A percentile compares a stretch with the other conserved stretches of the same genome.
These are phyloP conservation scores for Candida loeiensis DNA, from an alignment of 805 yeast species.

Conservation along the genomic window DNA sequence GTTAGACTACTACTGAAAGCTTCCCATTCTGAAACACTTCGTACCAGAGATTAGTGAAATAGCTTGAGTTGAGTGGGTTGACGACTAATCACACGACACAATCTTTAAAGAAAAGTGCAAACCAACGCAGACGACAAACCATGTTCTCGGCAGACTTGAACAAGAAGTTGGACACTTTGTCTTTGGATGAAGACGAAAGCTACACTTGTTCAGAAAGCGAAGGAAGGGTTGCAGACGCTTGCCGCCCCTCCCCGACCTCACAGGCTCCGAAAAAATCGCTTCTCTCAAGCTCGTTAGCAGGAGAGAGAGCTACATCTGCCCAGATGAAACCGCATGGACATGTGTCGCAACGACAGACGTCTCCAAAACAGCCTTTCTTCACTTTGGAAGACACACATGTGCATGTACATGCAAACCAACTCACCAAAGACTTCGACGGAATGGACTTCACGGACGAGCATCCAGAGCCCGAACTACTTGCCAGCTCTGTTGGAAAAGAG, in stretches of 20 bases:
- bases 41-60: too few species aligned
- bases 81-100: not conserved
- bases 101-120: not conserved
- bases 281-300: constrained; percentile 27
- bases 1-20: too few species aligned
- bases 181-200: constrained; percentile 6
- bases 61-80: not conserved
- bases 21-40: too few species aligned
- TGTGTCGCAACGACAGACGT: not conserved
- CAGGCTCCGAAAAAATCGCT: constrained; percentile 17
- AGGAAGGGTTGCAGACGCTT: not conserved
- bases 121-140: not conserved
- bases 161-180: constrained; percentile 8
- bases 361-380: constrained; percentile 11
- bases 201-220: not conserved
- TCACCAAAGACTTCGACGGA: not conserved
- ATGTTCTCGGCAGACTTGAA: constrained; percentile 11
- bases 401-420: constrained; percentile 8
- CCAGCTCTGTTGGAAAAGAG: constrained; percentile 42
- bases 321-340: not conserved
- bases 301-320: constrained; percentile 13
- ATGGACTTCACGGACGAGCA: constrained; percentile 27
- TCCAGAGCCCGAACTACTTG: constrained; percentile 43
- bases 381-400: constrained; percentile 14
- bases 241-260: not conserved